Evolutionary conservation across 176 grass and related monocot genomes (phyloP).

Genomic region (Oryza meyeriana): DNA sequence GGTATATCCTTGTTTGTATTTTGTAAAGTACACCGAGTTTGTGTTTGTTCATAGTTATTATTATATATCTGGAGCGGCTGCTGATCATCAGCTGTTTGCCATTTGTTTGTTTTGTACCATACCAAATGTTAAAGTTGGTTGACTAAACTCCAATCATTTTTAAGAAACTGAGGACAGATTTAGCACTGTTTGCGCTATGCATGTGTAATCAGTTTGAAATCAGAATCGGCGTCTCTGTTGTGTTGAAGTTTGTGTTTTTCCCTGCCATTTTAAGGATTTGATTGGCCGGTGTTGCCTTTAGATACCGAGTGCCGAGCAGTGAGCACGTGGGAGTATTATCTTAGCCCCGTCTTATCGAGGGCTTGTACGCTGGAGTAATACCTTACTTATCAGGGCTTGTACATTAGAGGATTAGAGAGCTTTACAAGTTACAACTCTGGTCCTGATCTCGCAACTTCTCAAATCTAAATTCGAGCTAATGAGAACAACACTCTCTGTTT

Average conservation of each 20-base stretch:
- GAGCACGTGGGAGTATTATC: too few species aligned
- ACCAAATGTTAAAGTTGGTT: not conserved
- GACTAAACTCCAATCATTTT: not conserved
- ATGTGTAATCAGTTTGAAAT: not conserved
- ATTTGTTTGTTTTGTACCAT: conserved; percentile 12
- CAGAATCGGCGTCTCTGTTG: not conserved
- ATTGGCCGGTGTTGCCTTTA: too few species aligned
- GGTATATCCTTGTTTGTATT: not conserved
- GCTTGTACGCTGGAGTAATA: too few species aligned
- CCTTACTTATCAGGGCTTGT: too few species aligned
- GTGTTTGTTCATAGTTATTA: conserved; percentile 36
- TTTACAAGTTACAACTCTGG: too few species aligned
- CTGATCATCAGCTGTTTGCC: not conserved
- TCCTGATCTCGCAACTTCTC: too few species aligned
- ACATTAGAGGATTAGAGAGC: too few species aligned
- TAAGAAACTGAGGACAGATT: not conserved
- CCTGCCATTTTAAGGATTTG: too few species aligned
- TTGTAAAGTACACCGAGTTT: conserved; percentile 19
- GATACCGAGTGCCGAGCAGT: too few species aligned
- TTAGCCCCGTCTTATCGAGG: not conserved
- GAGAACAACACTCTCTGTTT: too few species aligned
- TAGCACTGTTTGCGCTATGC: not conserved
- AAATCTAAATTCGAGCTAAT: too few species aligned
- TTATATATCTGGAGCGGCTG: not conserved
- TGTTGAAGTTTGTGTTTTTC: not conserved